Evolutionary conservation across 2,329 filamentous ascomycete genomes (phyloP).

Genomic region (Cytospora leucostoma): DNA sequence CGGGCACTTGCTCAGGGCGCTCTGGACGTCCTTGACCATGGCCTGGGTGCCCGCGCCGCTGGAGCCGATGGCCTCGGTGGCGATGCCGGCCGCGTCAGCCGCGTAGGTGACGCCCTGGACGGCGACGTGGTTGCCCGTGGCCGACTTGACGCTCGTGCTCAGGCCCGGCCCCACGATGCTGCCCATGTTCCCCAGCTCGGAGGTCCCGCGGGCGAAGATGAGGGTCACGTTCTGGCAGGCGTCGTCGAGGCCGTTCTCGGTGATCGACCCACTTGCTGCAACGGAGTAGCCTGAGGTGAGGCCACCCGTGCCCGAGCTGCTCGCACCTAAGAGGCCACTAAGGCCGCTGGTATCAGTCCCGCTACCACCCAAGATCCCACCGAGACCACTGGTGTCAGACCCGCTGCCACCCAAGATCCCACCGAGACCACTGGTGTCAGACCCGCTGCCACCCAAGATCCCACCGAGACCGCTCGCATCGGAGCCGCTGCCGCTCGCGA

Average conservation of each 20-base stretch:
- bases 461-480: background rate
- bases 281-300: background rate
- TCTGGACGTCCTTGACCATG: constrained; percentile 36
- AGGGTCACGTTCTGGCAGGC: constrained; percentile 30
- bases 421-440: background rate
- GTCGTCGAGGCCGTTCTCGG: background rate
- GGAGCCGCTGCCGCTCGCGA: background rate
- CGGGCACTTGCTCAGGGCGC: constrained; percentile 40
- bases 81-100: constrained; percentile 31
- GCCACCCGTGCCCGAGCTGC: background rate
- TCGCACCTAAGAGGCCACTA: background rate
- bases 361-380: background rate
- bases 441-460: background rate
- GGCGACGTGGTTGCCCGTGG: constrained; percentile 25
- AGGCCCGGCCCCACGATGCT: constrained; percentile 33
- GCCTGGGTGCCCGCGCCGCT: constrained; percentile 52
- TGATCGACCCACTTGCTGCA: background rate
- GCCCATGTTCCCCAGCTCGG: constrained; percentile 34
- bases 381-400: background rate
- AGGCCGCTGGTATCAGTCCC: background rate
- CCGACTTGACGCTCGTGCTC: constrained; percentile 26
- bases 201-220: constrained; percentile 36
- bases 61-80: constrained; percentile 28
- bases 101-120: constrained; percentile 35
- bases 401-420: background rate